Percentiles rank a stretch among this genome's conserved stretches.
Evolutionary conservation across 371 early-diverging fungal species (phyloP).

Genomic region (Fennellomyces sp.): DNA sequence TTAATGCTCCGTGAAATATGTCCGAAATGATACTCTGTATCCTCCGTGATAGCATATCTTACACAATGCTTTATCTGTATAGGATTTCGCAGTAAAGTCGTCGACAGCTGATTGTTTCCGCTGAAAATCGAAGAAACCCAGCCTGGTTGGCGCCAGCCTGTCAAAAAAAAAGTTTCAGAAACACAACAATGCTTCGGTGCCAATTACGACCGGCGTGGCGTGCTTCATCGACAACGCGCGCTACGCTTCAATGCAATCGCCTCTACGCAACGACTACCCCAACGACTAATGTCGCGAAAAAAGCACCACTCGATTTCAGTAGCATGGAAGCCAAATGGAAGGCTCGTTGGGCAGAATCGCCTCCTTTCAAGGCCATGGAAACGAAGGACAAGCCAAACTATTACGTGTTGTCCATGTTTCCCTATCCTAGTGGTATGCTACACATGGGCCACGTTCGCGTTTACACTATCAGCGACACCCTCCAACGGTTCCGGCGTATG

Average conservation of each 20-base stretch:
- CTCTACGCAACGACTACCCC: slow-evolving; percentile 8
- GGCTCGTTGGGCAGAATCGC: slow-evolving; percentile 49
- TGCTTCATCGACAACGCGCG: not conserved
- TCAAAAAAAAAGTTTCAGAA: not conserved
- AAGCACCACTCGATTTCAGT: slow-evolving; percentile 33
- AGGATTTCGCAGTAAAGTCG: no score
- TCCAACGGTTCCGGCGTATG: slow-evolving; percentile 82
- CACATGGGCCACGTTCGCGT: slow-evolving; percentile 97
- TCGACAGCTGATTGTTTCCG: no score
- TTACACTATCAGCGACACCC: slow-evolving; percentile 88
- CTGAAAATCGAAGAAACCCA: no score
- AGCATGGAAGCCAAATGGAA: slow-evolving; percentile 65
- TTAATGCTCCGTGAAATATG: no score
- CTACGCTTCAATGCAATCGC: not conserved
- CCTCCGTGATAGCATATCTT: no score
- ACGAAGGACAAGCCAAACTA: slow-evolving; percentile 49
- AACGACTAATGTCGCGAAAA: not conserved
- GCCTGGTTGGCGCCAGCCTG: no score
- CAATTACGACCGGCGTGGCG: slow-evolving; percentile 1
- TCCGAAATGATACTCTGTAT: no score
- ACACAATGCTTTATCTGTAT: no score
- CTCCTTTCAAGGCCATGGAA: slow-evolving; percentile 6
- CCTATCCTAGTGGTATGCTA: slow-evolving; percentile 91
- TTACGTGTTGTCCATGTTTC: slow-evolving; percentile 93
- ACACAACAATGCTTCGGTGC: slow-evolving; percentile 6